Evolutionary conservation across 768 basidiomycete genomes (phyloP).

Genomic region (Lactifluus echinatus): DNA sequence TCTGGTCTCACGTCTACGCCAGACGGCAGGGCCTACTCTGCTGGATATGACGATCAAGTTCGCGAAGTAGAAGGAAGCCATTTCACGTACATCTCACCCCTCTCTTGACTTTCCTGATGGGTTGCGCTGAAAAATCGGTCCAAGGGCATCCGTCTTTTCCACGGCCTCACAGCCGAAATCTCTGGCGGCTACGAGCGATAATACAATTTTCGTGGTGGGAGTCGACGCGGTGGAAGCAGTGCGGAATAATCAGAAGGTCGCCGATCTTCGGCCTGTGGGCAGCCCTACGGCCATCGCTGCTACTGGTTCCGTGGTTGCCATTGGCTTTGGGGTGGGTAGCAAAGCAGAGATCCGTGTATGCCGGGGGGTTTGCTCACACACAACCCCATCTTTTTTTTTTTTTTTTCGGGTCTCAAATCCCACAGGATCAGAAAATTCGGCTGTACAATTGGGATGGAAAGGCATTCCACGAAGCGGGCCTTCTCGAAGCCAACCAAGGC

Average conservation of each 20-base stretch:
- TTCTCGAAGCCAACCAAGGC: conserved; percentile 62
- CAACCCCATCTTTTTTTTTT: not conserved
- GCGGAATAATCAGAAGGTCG: conserved; percentile 59
- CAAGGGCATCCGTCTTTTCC: conserved; percentile 44
- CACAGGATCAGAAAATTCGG: conserved; percentile 65
- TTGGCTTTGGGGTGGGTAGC: conserved; percentile 62
- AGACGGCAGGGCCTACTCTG: conserved; percentile 50
- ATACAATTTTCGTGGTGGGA: conserved; percentile 59
- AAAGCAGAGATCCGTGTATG: conserved; percentile 11
- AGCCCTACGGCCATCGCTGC: conserved; percentile 52
- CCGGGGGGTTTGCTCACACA: conserved; percentile 10
- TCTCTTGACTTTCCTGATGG: not conserved
- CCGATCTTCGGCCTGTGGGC: conserved; percentile 44
- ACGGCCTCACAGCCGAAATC: conserved; percentile 60
- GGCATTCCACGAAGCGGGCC: conserved; percentile 43
- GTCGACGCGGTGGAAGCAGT: conserved; percentile 54
- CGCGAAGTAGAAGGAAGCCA: conserved; percentile 49
- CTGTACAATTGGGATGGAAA: conserved; percentile 68
- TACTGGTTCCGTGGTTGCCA: conserved; percentile 44
- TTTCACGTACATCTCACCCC: conserved; percentile 38
- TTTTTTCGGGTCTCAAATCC: not conserved
- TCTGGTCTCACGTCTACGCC: conserved; percentile 45
- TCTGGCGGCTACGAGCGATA: conserved; percentile 49
- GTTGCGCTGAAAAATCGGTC: conserved; percentile 1
- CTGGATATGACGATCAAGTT: conserved; percentile 75